Conservation (phyloP, 208 protist genomes). For the Leishmania turanica region DNA sequence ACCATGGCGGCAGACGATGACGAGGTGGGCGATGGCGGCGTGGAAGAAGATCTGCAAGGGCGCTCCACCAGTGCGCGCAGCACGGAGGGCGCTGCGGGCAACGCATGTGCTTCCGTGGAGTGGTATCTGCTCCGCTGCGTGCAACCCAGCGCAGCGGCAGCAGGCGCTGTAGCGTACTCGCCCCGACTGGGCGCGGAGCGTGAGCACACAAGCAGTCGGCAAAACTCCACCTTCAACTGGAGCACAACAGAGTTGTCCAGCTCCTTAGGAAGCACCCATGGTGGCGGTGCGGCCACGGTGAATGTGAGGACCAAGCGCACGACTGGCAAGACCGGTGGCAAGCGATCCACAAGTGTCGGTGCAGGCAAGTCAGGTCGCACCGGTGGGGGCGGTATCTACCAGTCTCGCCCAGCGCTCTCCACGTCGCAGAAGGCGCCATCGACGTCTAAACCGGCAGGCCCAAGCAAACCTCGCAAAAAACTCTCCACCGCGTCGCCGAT, state of each 20-base stretch:
- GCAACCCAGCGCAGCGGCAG: conserved; percentile 1
- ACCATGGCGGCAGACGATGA: neutral
- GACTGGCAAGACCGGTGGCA: conserved; percentile 2
- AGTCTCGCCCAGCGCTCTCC: conserved; percentile 5
- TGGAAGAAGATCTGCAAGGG: neutral
- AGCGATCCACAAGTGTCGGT: conserved; percentile 20
- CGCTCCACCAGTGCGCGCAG: conserved; percentile 29
- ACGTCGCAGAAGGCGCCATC: conserved; percentile 6
- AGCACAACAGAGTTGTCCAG: conserved; percentile 2
- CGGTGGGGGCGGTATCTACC: conserved; percentile 4
- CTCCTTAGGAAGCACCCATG: neutral
- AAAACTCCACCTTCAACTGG: conserved; percentile 7
- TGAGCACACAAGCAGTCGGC: conserved; percentile 11
- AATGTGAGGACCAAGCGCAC: conserved; percentile 6
- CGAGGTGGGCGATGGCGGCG: neutral
- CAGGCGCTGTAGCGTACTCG: neutral
- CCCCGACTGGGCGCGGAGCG: conserved; percentile 13
- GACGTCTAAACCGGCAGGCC: neutral
- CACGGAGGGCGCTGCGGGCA: conserved; percentile 9
- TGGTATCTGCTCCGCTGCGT: conserved; percentile 29
- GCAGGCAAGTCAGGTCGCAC: conserved; percentile 15
- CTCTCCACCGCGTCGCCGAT: neutral
- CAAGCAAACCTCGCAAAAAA: conserved; percentile 3
- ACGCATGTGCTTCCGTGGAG: conserved; percentile 6
- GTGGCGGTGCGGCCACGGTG: neutral